Evolutionary conservation across 108 stramenopile species (phyloP).

Genomic region (Discostella stelligeroides): DNA sequence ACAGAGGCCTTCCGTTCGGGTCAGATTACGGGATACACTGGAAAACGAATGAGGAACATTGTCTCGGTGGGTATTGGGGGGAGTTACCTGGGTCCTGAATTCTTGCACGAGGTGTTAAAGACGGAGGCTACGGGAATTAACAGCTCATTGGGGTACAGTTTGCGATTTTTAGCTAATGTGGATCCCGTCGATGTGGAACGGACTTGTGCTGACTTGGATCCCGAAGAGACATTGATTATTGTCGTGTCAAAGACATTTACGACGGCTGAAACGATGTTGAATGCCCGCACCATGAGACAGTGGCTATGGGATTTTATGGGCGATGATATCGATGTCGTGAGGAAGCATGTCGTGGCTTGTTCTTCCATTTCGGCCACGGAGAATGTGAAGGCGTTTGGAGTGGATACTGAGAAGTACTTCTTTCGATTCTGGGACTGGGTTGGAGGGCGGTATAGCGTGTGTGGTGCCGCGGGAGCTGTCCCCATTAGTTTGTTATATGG

Average conservation of each 20-base stretch:
- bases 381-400: conserved; percentile 86
- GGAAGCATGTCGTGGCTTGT: conserved; percentile 97
- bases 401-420: conserved; percentile 87
- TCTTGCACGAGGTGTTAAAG: conserved; percentile 94
- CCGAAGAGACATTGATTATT: conserved; percentile 92
- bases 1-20: conserved; percentile 89
- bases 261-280: conserved; percentile 99
- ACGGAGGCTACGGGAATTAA: conserved; percentile 89
- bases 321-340: conserved; percentile 86
- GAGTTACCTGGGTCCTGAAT: conserved; percentile 97
- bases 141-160: conserved; percentile 82
- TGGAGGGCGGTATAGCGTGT: conserved; percentile 95
- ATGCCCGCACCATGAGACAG: conserved; percentile 94
- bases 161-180: conserved; percentile 97
- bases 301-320: conserved; percentile 98
- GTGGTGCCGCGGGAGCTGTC: conserved; percentile 91
- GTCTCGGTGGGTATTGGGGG: conserved; percentile 99
- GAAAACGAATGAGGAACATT: conserved; percentile 93
- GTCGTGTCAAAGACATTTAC: conserved; percentile 99
- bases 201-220: conserved; percentile 90
- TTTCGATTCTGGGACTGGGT: conserved; percentile 98
- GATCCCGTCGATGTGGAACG: conserved; percentile 99
- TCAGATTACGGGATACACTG: conserved; percentile 91
- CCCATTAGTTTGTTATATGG: conserved; percentile 94
- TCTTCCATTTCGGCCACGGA: conserved; percentile 74